Percentiles rank a stretch among this genome's conserved stretches.
Conservation (phyloP, 345 rosid genomes). For the Tarenaya hassleriana region DNA sequence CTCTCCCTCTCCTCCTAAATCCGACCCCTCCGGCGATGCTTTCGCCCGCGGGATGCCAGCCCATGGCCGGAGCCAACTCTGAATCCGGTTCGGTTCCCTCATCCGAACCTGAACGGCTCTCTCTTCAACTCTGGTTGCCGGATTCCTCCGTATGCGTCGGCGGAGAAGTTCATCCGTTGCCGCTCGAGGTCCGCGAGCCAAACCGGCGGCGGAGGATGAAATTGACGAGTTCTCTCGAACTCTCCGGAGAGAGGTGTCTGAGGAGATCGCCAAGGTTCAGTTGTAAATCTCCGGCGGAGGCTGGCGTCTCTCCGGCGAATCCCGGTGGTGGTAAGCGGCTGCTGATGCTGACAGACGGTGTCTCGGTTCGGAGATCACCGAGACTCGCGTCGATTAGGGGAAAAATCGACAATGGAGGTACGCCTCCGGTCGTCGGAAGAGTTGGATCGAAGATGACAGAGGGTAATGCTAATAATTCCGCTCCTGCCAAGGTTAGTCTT, state of each 20-base stretch:
- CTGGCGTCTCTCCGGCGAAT: neutral
- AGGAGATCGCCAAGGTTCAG: conserved; percentile 26
- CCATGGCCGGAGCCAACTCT: neutral
- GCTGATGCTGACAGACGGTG: neutral
- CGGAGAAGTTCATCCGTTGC: conserved; percentile 7
- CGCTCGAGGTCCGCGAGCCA: too few species aligned
- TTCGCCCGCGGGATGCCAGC: conserved; percentile 23
- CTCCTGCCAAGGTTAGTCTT: conserved; percentile 11
- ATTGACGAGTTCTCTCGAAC: neutral
- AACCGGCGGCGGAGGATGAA: neutral
- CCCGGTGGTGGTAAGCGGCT: conserved; percentile 6
- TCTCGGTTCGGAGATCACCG: conserved; percentile 23
- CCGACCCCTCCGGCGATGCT: conserved; percentile 11
- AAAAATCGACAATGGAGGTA: conserved; percentile 7
- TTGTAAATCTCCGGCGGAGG: conserved; percentile 7
- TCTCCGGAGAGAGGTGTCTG: conserved; percentile 9
- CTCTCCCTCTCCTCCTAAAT: neutral
- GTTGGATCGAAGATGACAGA: neutral
- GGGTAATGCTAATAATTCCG: neutral
- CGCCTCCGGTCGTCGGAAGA: conserved; percentile 18
- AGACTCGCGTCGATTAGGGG: conserved; percentile 14
- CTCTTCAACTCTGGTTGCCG: conserved; percentile 18
- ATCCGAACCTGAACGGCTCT: conserved; percentile 18
- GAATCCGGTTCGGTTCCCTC: conserved; percentile 1
- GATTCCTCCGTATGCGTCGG: neutral